Base-by-base conservation (phyloP, 1,139 yeast species). In the Debaryomyces sp. region DNA sequence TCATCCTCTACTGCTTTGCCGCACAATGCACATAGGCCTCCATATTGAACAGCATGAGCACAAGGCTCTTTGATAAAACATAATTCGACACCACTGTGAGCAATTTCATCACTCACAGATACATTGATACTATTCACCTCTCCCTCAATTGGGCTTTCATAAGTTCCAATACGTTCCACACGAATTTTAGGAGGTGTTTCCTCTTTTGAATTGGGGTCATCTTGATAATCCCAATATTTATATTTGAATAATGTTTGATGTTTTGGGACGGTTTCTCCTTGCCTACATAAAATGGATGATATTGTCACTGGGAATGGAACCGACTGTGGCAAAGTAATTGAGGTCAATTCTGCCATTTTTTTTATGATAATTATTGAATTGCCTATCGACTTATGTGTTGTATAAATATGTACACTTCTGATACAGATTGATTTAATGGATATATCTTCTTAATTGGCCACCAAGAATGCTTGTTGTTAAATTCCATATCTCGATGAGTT, bases 1-100 rank as follows among this genome's bases (percentile, higher is more conserved):
- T 84, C 91, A 56, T 85, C 95, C 49, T 85, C 92, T n/a, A 92
- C 80, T 2, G 89, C 79, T 51, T 82, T 82, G 6, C 99, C 99
- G 67, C 99, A 94, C 30, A 91, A 71, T 0, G 97, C 98, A 72
- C 99, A 94, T 41, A 94, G 74, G 0, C 99, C 99, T 15, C 96
- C 96, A 62, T 87, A 94, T 58, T 94, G 97, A 12, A 95, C 94
- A 1, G 95, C 84, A 65, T 94, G 99, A 9, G 90, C 78, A 62
- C 99, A 94, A 0, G 96, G 92, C 62, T 95, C 97, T 41, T 74
- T 67, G 13, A 94, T 77, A 42, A 76, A 70, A 36, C 85, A 78
- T 24, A 91, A 70, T 5, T 70, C 72, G 6, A 75, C 71, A 5
- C 77, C 79, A 22, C 76, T 58, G 52, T 80, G 80, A 21, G 73